These are phyloP conservation scores for Xylaria nigripes DNA, from an alignment of 495 filamentous ascomycete species.

Conservation along the genomic window DNA sequence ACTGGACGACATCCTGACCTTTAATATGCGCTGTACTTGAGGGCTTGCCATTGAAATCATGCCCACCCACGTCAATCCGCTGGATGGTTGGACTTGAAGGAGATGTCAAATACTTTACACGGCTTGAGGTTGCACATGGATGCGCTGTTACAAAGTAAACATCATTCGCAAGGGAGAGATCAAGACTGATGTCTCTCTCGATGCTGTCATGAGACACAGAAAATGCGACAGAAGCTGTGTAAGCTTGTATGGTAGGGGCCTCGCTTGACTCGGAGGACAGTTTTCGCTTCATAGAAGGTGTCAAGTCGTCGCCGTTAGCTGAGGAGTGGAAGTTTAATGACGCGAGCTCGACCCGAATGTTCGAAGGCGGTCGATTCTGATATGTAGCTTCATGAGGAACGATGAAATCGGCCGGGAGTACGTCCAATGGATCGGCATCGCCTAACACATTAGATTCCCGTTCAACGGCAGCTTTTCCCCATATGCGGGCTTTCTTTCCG, in stretches of 20 bases:
- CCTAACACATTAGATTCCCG: constrained; percentile 46
- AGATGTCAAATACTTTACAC: constrained; percentile 40
- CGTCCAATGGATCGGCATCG: constrained; percentile 36
- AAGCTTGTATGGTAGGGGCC: constrained; percentile 33
- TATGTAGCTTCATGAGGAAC: constrained; percentile 46
- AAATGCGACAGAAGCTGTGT: constrained; percentile 48
- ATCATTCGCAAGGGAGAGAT: constrained; percentile 49
- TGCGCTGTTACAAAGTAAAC: constrained; percentile 59
- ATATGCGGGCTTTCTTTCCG: constrained; percentile 40
- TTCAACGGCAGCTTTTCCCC: constrained; percentile 41
- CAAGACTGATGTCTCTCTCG: constrained; percentile 31
- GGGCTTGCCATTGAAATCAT: constrained; percentile 32
- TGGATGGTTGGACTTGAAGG: constrained; percentile 44
- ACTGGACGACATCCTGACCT: constrained; percentile 22
- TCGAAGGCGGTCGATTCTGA: constrained; percentile 30
- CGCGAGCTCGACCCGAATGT: constrained; percentile 35
- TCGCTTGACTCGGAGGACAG: constrained; percentile 27
- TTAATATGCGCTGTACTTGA: constrained; percentile 31
- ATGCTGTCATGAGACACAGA: constrained; percentile 33
- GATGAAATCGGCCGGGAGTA: constrained; percentile 51
- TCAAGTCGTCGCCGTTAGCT: constrained; percentile 28
- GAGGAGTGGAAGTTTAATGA: constrained; percentile 32
- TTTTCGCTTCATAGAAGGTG: constrained; percentile 25
- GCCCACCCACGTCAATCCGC: constrained; percentile 40
- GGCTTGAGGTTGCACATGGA: constrained; percentile 51